Conservation (phyloP, 2,329 filamentous ascomycete species). For the Zymoseptoria brevis region DNA sequence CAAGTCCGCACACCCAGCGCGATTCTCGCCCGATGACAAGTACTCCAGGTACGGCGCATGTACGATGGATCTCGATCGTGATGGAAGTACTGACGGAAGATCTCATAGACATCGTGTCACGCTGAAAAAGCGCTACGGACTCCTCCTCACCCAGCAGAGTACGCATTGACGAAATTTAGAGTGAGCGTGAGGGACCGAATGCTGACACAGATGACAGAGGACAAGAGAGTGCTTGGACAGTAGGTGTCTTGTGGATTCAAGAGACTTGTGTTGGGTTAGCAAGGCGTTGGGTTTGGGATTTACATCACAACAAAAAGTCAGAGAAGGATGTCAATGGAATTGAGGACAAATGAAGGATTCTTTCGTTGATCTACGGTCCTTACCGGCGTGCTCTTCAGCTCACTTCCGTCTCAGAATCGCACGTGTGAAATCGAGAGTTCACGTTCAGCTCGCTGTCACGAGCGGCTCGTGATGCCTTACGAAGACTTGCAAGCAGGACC, state of each 20-base stretch:
- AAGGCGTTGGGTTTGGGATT: constrained; percentile 18
- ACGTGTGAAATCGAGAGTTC: neutral
- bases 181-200: neutral
- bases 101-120: constrained; percentile 72
- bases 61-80: neutral
- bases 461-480: neutral
- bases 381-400: neutral
- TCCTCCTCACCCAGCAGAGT: constrained; percentile 70
- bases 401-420: neutral
- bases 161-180: constrained; percentile 1
- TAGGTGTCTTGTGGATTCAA: constrained; percentile 15
- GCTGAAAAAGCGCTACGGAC: constrained; percentile 84
- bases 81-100: neutral
- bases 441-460: neutral
- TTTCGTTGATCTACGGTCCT: neutral
- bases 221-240: constrained; percentile 38
- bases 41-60: constrained; percentile 62
- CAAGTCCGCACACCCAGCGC: constrained; percentile 89
- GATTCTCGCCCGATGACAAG: constrained; percentile 98
- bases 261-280: constrained; percentile 17
- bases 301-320: neutral
- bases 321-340: neutral
- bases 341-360: neutral
- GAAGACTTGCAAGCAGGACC: no score
- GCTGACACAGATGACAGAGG: constrained; percentile 27